These are phyloP conservation scores for Cardamine resedifolia DNA, from an alignment of 345 rosid species.

Conservation along the genomic window DNA sequence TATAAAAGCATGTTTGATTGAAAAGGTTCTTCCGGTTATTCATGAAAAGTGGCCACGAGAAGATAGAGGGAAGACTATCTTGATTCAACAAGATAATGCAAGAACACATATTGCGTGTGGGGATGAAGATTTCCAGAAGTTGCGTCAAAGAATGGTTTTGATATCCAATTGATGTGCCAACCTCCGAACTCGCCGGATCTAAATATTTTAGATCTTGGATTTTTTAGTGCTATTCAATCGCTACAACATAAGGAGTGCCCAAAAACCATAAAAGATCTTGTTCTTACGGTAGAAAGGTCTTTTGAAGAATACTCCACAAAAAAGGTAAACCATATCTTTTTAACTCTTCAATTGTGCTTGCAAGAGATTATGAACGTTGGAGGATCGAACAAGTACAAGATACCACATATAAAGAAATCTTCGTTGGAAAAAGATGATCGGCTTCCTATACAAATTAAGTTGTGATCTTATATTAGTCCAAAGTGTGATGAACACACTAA, in stretches of 20 bases:
- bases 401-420: not conserved
- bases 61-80: not conserved
- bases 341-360: slow-evolving; percentile 44
- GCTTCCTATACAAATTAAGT: slow-evolving; percentile 43
- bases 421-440: slow-evolving; percentile 17
- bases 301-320: not conserved
- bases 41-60: not conserved
- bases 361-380: slow-evolving; percentile 21
- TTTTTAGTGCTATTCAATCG: too few species aligned
- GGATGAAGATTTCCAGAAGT: not conserved
- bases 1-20: not conserved
- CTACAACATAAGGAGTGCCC: too few species aligned
- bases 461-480: slow-evolving; percentile 44
- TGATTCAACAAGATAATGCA: slow-evolving; percentile 14
- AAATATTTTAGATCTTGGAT: not conserved
- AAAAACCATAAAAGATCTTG: too few species aligned
- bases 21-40: not conserved
- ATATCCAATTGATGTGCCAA: not conserved
- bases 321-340: not conserved
- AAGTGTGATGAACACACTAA: slow-evolving; percentile 39
- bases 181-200: not conserved
- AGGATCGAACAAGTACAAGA: not conserved
- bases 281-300: not conserved
- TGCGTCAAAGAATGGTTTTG: not conserved
- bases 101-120: not conserved